A percentile compares a stretch with the other conserved stretches of the same genome.
These are phyloP conservation scores for Yarrowia hollandica DNA, from an alignment of 805 yeast species.

Conservation along the genomic window DNA sequence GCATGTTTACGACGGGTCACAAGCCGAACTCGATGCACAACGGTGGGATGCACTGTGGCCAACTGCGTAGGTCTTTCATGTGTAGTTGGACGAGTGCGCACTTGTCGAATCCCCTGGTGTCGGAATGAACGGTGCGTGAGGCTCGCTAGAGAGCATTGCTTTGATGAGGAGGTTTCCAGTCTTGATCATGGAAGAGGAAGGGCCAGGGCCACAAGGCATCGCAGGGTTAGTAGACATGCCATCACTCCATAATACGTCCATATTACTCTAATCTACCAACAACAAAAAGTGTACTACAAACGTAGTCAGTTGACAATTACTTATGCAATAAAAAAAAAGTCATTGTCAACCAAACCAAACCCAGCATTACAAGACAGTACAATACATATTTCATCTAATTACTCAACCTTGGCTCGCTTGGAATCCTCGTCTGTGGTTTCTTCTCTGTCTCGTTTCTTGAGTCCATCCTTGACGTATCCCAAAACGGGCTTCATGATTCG, in stretches of 20 bases:
- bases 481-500: constrained; percentile 48
- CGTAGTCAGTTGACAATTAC: no score
- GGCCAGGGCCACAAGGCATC: not conserved
- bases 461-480: not conserved
- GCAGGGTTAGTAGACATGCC: constrained; percentile 13
- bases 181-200: not conserved
- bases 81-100: not conserved
- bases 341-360: no score
- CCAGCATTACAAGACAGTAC: no score
- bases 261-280: no score
- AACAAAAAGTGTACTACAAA: no score
- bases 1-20: not conserved
- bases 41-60: not conserved
- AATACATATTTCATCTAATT: no score
- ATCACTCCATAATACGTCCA: not conserved
- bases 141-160: constrained; percentile 3
- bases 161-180: not conserved
- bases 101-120: constrained; percentile 17
- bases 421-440: not conserved
- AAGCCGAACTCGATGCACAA: not conserved
- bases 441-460: not conserved
- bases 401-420: constrained; percentile 1
- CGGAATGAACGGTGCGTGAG: constrained; percentile 5
- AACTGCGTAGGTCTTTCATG: not conserved
- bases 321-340: no score